Evolutionary conservation across 176 grass and related monocot genomes (phyloP), one percentile per base, ranked within the genome.

Genomic region (Avena sativa): DNA sequence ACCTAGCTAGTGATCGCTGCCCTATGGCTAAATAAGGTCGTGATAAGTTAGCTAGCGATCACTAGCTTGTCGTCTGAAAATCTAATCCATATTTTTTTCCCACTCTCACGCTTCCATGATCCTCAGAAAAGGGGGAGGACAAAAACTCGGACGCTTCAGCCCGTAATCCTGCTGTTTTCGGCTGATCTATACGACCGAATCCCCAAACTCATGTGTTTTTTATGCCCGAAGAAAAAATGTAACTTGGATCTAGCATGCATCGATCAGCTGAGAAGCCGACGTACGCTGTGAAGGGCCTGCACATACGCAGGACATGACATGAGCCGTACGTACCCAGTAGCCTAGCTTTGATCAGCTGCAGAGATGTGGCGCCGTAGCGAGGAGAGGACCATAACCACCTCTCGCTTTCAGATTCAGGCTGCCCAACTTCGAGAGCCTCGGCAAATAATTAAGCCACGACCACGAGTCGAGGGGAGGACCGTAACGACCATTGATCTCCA

Each of bases 401-500:
- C 46, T 74, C 71, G 4, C 71, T 84, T 20, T 84, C 57, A 64
- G 56, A 17, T 20, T 84, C 57, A 64, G 56, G 25, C 10, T 10
- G 83, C 36, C 71, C 71, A 76, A 16, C 6, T 43, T 43, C 40
- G 71, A 76, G 16, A 21, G 32, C 32, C 32, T 34, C 32, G 43
- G 43, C 38, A 32, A 58, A 17, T 4, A 61, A 26, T 50, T 15
- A 50, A 14, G 56, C 59, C 20, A n/a, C 46, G 21, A 21, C 57
- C 7, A 34, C 16, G 53, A 48, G 14, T 43, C 21, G 23, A n/a
- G 2, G 12, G 30, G 12, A 44, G 60, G 71, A 74, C 83, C 83
- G 9, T 51, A 23, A 38, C 43, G 16, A 10, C 83, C 47, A 53
- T 71, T 77, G 59, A 85, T 53, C 63, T 38, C 73, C 72, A 85